These are phyloP conservation scores for Noccaea caerulescens DNA, from an alignment of 345 rosid genomes.

Conservation along the genomic window DNA sequence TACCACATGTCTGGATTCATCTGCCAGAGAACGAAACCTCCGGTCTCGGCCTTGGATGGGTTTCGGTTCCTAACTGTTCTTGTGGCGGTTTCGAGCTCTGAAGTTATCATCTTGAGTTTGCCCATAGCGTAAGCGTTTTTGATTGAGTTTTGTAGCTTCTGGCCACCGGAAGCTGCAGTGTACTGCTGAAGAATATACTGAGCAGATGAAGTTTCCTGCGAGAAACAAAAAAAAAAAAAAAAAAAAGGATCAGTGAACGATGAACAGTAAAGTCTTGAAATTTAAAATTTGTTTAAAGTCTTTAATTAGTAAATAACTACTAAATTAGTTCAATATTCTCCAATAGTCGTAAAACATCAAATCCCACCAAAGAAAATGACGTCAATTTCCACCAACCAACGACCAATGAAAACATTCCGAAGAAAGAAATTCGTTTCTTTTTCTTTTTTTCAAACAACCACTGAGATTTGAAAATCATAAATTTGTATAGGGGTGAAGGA, in stretches of 20 bases:
- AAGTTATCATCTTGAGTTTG: constrained; percentile 77
- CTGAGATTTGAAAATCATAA: neutral
- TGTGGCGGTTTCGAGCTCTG: constrained; percentile 73
- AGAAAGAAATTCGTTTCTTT: neutral
- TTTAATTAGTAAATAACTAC: neutral
- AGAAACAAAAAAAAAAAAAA: neutral
- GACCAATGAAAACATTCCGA: constrained; percentile 39
- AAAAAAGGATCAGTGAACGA: neutral
- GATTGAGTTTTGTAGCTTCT: constrained; percentile 75
- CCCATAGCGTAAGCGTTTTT: constrained; percentile 90
- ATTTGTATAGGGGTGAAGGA: neutral
- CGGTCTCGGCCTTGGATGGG: constrained; percentile 64
- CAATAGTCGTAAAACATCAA: constrained; percentile 20
- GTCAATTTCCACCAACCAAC: constrained; percentile 40
- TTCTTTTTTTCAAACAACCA: neutral
- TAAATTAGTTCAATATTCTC: constrained; percentile 20
- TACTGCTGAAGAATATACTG: constrained; percentile 92
- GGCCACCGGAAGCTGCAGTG: constrained; percentile 90
- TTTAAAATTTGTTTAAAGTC: neutral
- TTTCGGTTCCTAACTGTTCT: constrained; percentile 71
- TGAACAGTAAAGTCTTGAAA: constrained; percentile 25
- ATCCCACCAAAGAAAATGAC: constrained; percentile 39
- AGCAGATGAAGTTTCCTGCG: constrained; percentile 86
- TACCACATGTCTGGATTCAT: constrained; percentile 98
- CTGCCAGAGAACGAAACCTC: constrained; percentile 96